Conservation (phyloP, 2,329 filamentous ascomycete genomes). For the Bipolaris bicolor region DNA sequence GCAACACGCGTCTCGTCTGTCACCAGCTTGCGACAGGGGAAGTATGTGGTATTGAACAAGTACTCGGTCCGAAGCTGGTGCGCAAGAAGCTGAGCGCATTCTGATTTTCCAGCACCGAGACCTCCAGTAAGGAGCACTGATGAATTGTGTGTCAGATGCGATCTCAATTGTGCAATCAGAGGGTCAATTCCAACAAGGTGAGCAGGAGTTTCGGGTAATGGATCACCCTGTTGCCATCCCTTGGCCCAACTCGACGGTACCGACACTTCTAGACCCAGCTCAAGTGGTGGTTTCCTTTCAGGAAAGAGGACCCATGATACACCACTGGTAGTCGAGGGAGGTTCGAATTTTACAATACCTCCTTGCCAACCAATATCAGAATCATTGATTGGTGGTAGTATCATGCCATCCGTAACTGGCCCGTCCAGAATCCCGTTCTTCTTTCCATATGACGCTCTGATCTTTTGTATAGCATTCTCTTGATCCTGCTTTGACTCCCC, state of each 20-base stretch:
- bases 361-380: conserved; percentile 73
- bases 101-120: conserved; percentile 88
- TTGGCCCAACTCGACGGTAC: conserved; percentile 62
- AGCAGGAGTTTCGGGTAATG: conserved; percentile 61
- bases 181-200: conserved; percentile 83
- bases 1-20: conserved; percentile 90
- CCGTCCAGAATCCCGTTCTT: conserved; percentile 75
- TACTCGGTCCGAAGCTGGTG: conserved; percentile 73
- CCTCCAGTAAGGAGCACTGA: conserved; percentile 89
- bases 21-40: conserved; percentile 83
- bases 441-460: conserved; percentile 73
- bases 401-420: conserved; percentile 85
- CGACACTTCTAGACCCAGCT: conserved; percentile 76
- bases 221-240: conserved; percentile 61
- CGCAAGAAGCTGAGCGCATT: conserved; percentile 76
- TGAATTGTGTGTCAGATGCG: conserved; percentile 81
- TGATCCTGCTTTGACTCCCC: conserved; percentile 83
- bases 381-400: conserved; percentile 68
- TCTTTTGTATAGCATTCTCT: conserved; percentile 74
- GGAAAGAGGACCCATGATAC: conserved; percentile 77
- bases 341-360: conserved; percentile 80
- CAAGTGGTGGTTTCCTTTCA: conserved; percentile 74
- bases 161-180: conserved; percentile 73
- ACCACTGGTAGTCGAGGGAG: conserved; percentile 48
- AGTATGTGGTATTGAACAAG: conserved; percentile 83